Percentiles rank a stretch among this genome's conserved stretches.
phyloP scores from a whole-genome alignment of 148 eudicot species.

The Simmondsia chinensis region DNA sequence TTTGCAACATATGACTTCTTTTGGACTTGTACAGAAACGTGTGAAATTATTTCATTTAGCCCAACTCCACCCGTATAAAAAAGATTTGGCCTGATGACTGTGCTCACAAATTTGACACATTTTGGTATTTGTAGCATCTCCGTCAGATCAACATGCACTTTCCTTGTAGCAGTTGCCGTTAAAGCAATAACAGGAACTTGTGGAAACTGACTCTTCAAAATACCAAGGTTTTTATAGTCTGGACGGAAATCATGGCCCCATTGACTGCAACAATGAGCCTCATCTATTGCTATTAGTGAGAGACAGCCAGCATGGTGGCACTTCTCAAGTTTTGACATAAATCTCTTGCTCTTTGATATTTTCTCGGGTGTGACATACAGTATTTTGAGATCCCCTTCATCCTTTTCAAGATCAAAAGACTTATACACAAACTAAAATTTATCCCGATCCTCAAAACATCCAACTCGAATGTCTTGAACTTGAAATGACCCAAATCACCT shows the following conservation, averaged over 20 bases:
- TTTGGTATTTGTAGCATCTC: conserved; percentile 87
- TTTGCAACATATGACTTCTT: conserved; percentile 90
- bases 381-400: conserved; percentile 58
- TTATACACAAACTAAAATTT: no score
- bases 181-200: conserved; percentile 85
- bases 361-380: conserved; percentile 74
- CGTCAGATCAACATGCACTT: conserved; percentile 88
- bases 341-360: conserved; percentile 77
- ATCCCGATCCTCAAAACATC: no score
- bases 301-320: conserved; percentile 74
- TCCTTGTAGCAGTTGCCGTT: conserved; percentile 97
- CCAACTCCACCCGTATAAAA: conserved; percentile 59
- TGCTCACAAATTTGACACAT: conserved; percentile 85
- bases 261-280: conserved; percentile 99
- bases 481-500: no score
- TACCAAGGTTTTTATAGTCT: conserved; percentile 95
- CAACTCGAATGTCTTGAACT: no score
- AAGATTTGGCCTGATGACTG: conserved; percentile 95
- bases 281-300: conserved; percentile 67
- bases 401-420: conserved; percentile 73
- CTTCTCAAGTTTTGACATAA: conserved; percentile 75
- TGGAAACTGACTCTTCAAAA: conserved; percentile 96
- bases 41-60: conserved; percentile 17
- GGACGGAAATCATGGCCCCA: conserved; percentile 99
- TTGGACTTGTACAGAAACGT: conserved; percentile 47